Conservation (phyloP, 73 alveolate species). For the Durusdinium trenchii region DNA sequence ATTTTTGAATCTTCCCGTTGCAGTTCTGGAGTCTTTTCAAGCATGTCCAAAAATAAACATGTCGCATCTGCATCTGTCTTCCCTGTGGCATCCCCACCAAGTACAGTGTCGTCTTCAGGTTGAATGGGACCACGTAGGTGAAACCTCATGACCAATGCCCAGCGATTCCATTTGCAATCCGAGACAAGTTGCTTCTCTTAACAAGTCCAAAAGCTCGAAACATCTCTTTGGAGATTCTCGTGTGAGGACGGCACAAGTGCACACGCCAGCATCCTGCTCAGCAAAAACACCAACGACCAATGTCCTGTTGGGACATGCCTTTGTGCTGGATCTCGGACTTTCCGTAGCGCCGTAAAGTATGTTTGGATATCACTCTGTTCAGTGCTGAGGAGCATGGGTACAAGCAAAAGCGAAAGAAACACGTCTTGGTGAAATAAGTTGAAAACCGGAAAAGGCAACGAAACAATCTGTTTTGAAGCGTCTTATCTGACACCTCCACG, state of each 20-base stretch:
- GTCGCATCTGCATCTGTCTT: background rate
- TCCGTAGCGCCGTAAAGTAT: background rate
- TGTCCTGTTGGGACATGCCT: no score
- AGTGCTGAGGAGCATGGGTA: background rate
- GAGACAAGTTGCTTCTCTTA: background rate
- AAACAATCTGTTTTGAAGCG: background rate
- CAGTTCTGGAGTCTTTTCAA: no score
- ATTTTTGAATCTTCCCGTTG: no score
- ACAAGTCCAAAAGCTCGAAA: background rate
- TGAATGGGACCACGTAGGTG: constrained; percentile 93
- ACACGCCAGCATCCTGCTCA: constrained; percentile 31
- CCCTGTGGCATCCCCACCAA: constrained; percentile 16
- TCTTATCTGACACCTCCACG: constrained; percentile 35
- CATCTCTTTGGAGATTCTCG: no score
- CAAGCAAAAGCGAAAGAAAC: background rate
- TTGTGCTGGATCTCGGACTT: background rate
- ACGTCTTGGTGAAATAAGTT: background rate
- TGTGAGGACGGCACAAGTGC: constrained; percentile 10
- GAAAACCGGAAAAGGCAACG: background rate
- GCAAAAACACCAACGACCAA: no score
- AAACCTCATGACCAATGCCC: constrained; percentile 15
- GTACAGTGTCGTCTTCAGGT: constrained; percentile 87
- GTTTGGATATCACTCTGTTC: background rate
- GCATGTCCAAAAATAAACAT: no score
- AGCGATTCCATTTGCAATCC: background rate